A percentile compares a stretch with the other conserved stretches of the same genome.
Conservation (phyloP, 177 flowering plant genomes). For the Tripterygium wilfordii region DNA sequence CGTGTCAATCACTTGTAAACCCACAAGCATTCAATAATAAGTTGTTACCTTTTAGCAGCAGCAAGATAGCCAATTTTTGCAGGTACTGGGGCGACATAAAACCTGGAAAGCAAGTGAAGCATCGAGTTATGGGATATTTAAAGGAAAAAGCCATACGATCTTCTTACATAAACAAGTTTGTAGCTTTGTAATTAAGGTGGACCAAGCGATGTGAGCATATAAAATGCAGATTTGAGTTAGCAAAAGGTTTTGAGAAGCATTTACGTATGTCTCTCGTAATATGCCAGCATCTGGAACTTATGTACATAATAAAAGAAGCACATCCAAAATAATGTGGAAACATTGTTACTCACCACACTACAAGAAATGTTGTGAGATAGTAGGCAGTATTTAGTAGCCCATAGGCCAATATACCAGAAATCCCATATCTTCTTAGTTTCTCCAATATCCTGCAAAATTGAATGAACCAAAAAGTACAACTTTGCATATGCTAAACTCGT, state of each 20-base stretch:
- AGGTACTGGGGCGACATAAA: constrained; percentile 72
- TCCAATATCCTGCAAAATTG: constrained; percentile 28
- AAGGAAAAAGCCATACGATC: too few species aligned
- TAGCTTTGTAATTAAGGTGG: too few species aligned
- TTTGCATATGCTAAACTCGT: background rate
- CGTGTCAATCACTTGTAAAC: background rate
- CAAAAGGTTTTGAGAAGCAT: too few species aligned
- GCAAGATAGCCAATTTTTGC: constrained; percentile 69
- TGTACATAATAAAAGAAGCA: background rate
- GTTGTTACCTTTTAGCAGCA: constrained; percentile 56
- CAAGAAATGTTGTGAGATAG: constrained; percentile 64
- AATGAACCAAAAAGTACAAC: background rate
- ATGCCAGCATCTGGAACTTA: too few species aligned
- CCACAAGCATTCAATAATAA: background rate
- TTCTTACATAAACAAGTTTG: too few species aligned
- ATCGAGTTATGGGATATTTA: background rate
- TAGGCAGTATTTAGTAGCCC: constrained; percentile 82
- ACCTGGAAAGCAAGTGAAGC: constrained; percentile 37
- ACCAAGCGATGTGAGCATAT: too few species aligned
- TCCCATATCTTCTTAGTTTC: constrained; percentile 67
- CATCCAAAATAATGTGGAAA: background rate
- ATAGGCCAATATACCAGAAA: constrained; percentile 75
- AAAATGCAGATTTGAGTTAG: too few species aligned
- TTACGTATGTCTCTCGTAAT: too few species aligned
- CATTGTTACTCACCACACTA: constrained; percentile 61